phyloP scores from a whole-genome alignment of 2,329 filamentous ascomycete genomes.

The Ophiosphaerella narmari region DNA sequence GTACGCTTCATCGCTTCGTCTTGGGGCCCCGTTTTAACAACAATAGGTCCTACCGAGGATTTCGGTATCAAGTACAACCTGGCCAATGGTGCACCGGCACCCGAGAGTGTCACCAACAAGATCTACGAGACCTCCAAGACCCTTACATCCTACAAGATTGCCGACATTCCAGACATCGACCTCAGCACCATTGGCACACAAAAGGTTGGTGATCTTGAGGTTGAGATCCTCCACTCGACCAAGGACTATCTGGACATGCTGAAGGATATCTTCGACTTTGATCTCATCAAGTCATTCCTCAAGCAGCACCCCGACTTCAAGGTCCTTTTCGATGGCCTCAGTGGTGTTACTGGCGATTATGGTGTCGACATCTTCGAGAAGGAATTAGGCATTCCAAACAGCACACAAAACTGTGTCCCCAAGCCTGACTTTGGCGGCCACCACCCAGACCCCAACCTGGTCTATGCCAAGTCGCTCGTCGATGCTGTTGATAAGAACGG shows the following conservation, averaged over 20 bases:
- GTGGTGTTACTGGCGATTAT: slow-evolving; percentile 94
- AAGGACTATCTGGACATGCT: slow-evolving; percentile 92
- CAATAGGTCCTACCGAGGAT: slow-evolving; percentile 82
- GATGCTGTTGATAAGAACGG: slow-evolving; percentile 88
- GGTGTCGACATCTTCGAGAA: slow-evolving; percentile 93
- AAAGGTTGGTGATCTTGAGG: slow-evolving; percentile 84
- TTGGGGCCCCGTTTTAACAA: slow-evolving; percentile 4
- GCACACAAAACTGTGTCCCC: slow-evolving; percentile 89
- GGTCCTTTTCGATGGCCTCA: slow-evolving; percentile 91
- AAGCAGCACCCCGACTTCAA: slow-evolving; percentile 87
- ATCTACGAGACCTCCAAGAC: slow-evolving; percentile 92
- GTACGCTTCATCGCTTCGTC: slow-evolving; percentile 52
- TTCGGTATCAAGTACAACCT: slow-evolving; percentile 99
- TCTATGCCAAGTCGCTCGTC: slow-evolving; percentile 93
- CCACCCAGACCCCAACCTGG: slow-evolving; percentile 96
- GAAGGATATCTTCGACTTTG: slow-evolving; percentile 98
- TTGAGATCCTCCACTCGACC: slow-evolving; percentile 93
- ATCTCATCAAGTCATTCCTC: slow-evolving; percentile 94
- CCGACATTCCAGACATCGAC: slow-evolving; percentile 84
- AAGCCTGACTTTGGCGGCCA: slow-evolving; percentile 95
- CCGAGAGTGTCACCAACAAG: slow-evolving; percentile 96
- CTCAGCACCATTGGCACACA: slow-evolving; percentile 80
- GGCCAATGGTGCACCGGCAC: slow-evolving; percentile 91
- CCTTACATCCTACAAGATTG: slow-evolving; percentile 89
- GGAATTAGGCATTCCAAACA: slow-evolving; percentile 82